phyloP scores from a whole-genome alignment of 139 green algal genomes.

The Deuterostichococcus epilithicus region DNA sequence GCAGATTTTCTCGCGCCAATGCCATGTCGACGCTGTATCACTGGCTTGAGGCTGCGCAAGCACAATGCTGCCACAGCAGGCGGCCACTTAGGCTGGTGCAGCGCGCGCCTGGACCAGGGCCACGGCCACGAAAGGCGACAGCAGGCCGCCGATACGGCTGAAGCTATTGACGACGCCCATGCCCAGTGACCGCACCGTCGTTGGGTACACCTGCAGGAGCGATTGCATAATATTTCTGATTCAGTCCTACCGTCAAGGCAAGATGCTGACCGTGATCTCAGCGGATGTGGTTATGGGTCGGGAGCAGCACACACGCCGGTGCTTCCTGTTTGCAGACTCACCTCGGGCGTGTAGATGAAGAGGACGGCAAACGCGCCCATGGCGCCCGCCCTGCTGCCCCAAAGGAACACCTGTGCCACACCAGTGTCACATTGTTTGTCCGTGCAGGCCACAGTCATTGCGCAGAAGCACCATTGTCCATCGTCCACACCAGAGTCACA shows the following conservation, averaged over 20 bases:
- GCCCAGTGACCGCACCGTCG: slow-evolving; percentile 55
- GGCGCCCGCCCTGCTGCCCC: slow-evolving; percentile 46
- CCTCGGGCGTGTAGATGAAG: slow-evolving; percentile 74
- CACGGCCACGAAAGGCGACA: slow-evolving; percentile 65
- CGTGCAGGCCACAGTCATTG: no score
- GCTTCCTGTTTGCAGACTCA: not conserved
- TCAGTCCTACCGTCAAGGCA: not conserved
- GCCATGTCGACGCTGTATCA: no score
- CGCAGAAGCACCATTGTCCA: not conserved
- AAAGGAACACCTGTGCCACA: slow-evolving; percentile 47
- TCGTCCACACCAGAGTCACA: no score
- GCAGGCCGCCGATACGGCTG: slow-evolving; percentile 54
- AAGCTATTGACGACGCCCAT: slow-evolving; percentile 66
- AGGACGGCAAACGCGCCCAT: slow-evolving; percentile 66
- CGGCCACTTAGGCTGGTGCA: not conserved
- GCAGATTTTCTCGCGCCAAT: no score
- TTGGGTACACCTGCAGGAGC: slow-evolving; percentile 61
- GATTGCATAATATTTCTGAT: not conserved
- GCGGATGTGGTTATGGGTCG: not conserved
- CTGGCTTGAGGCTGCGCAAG: no score
- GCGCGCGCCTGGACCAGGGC: slow-evolving; percentile 38
- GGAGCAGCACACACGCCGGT: not conserved
- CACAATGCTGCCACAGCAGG: slow-evolving; percentile 1
- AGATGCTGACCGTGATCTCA: not conserved
- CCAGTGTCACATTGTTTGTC: no score